A percentile compares a stretch with the other conserved stretches of the same genome.
These are phyloP conservation scores for Penicillium coprophilum DNA, from an alignment of 495 filamentous ascomycete species.

Conservation along the genomic window DNA sequence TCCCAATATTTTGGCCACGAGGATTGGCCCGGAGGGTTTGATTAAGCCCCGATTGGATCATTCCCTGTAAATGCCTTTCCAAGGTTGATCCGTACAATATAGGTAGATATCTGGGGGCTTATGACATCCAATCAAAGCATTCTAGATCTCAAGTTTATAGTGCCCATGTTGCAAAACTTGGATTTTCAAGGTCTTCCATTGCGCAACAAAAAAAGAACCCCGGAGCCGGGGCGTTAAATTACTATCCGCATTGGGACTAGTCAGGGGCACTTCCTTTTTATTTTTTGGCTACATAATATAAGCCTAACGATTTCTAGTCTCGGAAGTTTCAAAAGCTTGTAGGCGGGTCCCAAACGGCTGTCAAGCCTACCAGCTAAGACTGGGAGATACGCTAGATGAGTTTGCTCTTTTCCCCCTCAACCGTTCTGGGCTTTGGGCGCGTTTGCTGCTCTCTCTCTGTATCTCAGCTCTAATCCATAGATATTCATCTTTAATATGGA, in stretches of 20 bases:
- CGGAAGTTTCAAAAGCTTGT: slow-evolving; percentile 19
- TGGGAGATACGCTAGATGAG: slow-evolving; percentile 16
- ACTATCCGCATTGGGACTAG: slow-evolving; percentile 7
- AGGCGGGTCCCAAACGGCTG: slow-evolving; percentile 25
- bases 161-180: neutral
- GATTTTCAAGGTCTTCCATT: neutral
- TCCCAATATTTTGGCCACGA: neutral
- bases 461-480: slow-evolving; percentile 17
- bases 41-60: neutral
- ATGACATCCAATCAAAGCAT: neutral
- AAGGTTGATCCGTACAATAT: neutral
- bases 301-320: slow-evolving; percentile 3
- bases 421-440: slow-evolving; percentile 11
- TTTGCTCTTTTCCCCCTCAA: slow-evolving; percentile 6
- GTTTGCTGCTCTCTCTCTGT: neutral
- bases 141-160: neutral
- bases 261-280: slow-evolving; percentile 7
- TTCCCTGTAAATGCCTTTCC: too few species aligned
- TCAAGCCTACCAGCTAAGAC: slow-evolving; percentile 22
- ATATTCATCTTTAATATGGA: neutral
- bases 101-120: neutral
- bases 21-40: neutral
- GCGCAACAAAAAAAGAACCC: neutral
- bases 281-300: neutral
- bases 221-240: neutral